Conservation (phyloP, 306 rosid genomes). For the Dryas drummondii region DNA sequence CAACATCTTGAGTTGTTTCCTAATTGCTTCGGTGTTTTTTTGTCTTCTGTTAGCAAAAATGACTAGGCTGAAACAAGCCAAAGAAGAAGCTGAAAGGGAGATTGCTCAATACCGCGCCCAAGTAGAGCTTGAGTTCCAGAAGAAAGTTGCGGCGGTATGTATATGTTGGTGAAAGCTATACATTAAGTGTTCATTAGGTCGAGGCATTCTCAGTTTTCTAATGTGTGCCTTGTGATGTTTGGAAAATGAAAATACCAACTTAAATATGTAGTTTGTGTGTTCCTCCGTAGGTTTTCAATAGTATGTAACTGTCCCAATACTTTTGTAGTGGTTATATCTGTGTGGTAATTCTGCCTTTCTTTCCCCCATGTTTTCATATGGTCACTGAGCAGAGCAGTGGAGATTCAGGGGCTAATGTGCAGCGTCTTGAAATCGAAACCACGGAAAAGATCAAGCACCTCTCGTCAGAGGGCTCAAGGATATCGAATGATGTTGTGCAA, state of each 20-base stretch:
- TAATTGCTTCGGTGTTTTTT: conserved; percentile 18
- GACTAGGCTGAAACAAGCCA: conserved; percentile 93
- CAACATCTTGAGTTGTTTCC: conserved; percentile 9
- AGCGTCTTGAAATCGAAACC: conserved; percentile 88
- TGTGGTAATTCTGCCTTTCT: not conserved
- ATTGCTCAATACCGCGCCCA: conserved; percentile 76
- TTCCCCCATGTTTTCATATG: not conserved
- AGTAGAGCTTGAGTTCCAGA: conserved; percentile 75
- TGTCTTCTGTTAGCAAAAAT: conserved; percentile 56
- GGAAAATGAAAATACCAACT: not conserved
- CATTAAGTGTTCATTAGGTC: not conserved
- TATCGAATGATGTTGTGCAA: conserved; percentile 64
- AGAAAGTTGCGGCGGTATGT: conserved; percentile 68
- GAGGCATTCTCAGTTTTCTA: not conserved
- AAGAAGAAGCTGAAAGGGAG: conserved; percentile 92
- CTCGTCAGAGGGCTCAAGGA: conserved; percentile 57
- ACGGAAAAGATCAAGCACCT: conserved; percentile 63
- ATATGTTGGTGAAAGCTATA: conserved; percentile 1
- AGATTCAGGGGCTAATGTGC: conserved; percentile 94
- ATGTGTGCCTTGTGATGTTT: not conserved
- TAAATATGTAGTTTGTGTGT: not conserved
- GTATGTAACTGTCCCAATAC: not conserved
- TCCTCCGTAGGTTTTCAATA: not conserved
- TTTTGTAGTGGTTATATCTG: not conserved
- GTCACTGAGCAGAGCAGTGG: conserved; percentile 66